These are phyloP conservation scores for Penicillium sp. DNA, from an alignment of 2,329 filamentous ascomycete genomes.

Conservation along the genomic window DNA sequence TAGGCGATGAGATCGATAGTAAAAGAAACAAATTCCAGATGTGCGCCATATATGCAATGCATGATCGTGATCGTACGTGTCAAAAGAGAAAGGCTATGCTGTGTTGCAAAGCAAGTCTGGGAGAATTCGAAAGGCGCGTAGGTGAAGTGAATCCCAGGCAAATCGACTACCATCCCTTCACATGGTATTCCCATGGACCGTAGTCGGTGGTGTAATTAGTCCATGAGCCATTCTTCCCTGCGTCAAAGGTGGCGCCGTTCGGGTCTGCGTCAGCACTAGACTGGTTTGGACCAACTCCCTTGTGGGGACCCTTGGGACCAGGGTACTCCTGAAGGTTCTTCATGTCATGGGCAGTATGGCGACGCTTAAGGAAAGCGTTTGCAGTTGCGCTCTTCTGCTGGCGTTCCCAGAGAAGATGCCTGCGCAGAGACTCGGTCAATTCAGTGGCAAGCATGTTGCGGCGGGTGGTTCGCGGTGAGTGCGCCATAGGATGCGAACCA, in stretches of 20 bases:
- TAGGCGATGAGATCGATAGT: conserved; percentile 17
- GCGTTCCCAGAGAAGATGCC: conserved; percentile 90
- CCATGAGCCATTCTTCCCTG: conserved; percentile 69
- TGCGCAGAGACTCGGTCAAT: conserved; percentile 85
- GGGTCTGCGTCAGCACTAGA: conserved; percentile 23
- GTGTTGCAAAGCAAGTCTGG: conserved; percentile 12
- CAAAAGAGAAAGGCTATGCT: conserved; percentile 18
- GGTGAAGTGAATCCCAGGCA: background rate
- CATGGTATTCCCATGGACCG: conserved; percentile 80
- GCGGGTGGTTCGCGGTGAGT: conserved; percentile 87
- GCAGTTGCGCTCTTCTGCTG: conserved; percentile 89
- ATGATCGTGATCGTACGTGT: conserved; percentile 40
- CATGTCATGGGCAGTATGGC: conserved; percentile 87
- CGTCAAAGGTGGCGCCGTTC: conserved; percentile 41
- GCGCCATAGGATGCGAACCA: conserved; percentile 68
- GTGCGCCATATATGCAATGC: conserved; percentile 43
- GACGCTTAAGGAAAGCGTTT: conserved; percentile 82
- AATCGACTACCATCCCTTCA: conserved; percentile 71
- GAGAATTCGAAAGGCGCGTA: background rate
- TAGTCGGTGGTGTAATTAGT: conserved; percentile 78
- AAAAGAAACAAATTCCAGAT: conserved; percentile 26
- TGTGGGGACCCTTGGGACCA: conserved; percentile 59
- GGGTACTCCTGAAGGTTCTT: conserved; percentile 83
- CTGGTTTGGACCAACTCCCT: conserved; percentile 20
- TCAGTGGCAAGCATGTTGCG: conserved; percentile 95